Base-by-base conservation (phyloP, 2,329 filamentous ascomycete genomes). In the Calonectria henricotiae region DNA sequence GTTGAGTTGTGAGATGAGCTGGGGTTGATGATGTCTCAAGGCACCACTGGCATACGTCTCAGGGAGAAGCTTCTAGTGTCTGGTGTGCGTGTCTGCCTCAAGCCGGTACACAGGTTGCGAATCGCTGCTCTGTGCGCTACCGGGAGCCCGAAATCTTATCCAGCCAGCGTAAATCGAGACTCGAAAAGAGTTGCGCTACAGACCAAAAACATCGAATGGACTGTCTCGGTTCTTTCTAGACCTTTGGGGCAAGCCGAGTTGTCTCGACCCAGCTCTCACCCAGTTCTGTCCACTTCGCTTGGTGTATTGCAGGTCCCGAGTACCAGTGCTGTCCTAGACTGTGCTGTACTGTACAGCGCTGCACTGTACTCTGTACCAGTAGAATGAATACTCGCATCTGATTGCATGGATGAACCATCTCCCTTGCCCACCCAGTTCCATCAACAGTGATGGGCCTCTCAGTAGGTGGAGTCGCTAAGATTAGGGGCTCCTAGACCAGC, bases 41-140 rank as follows among this genome's bases (percentile, higher is more conserved):
- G 76, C 76, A 78, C 73, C 76, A 76, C 69, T 63, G 62, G 75
- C 66, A 63, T 77, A 75, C 69, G 75, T 68, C 68, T 74, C 51
- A 41, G 65, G 27, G 9, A 54, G 75, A 77, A 77, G 73, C 74
- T 77, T 77, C 74, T 74, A 71, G 70, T 73, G 71, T 62, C 47
- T 65, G 71, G 71, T 69, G 71, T 49, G 46, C 25, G 49, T 54
- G 58, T 30, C 35, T 61, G 67, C 49, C 55, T 44, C 61, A 25
- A 12, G 39, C 15, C 13, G 32, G 41, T 44, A 55, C 35, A 41
- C 43, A 23, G 46, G 65, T 11, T 39, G 17, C 20, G 51, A 58
- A 58, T 58, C 35, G 32, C 51, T 58, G 32, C 6, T 37, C 51
- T 39, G n/a, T 39, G 51, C 20, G 32, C 20, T 39, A 17, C 35